Evolutionary conservation across 2,329 filamentous ascomycete species (phyloP), one percentile per base, ranked within the genome.

Genomic region (Epichloe baconii): DNA sequence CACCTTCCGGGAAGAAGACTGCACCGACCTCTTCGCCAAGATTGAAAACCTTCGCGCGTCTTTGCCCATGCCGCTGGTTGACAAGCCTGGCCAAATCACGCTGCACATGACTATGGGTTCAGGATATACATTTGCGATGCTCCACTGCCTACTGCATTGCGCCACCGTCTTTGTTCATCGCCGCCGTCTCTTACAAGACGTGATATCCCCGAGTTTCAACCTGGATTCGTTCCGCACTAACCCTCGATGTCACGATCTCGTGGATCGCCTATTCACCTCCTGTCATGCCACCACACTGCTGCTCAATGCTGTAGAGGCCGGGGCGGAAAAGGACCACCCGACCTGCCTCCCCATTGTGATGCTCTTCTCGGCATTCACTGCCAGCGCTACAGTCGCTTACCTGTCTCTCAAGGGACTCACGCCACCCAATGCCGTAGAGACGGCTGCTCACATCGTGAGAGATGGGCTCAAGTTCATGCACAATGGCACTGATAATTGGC

Each of bases 81-180:
- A 82, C 59, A 80, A 81, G 64, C 74, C 76, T 0, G 76, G 75
- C 40, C 78, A 82, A 64, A 78, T 81, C 60, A 77, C 74, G 58
- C 67, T 80, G 5, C 78, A 82, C 62, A 79, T 82, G 60, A 80
- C 78, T 19, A 81, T 81, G 78, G 78, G 78, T 37, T 80, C 77
- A 44, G 78, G 78, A 51, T 78, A 77, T 58, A 80, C 77, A 0
- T 82, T 78, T 60, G 77, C 78, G 55, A 79, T 82, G 75, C 71
- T 82, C 48, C 78, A 82, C 62, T 79, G 75, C 52, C 71, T 82
- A 21, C 68, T 82, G 19, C 77, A 81, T 61, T 80, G 77, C 58
- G 75, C 77, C 10, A 78, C 75, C 31, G 76, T 81, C 55, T 80
- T 82, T 61, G 75, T 80, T 45, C 77, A 80, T 60, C 76, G 78